Evolutionary conservation across 805 yeast genomes (phyloP).

Genomic region (Saccharomycopsis schoenii): DNA sequence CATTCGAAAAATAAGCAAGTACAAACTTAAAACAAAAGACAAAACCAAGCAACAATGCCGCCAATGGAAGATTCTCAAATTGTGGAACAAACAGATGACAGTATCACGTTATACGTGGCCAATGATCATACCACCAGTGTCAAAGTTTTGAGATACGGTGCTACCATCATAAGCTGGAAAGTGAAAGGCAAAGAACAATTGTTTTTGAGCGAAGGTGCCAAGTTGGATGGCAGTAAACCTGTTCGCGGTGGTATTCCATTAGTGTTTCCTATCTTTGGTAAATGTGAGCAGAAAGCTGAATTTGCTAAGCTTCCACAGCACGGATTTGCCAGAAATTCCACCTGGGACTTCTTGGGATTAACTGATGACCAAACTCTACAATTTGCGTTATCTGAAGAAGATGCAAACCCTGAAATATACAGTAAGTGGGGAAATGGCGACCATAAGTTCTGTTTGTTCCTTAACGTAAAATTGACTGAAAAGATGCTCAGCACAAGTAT

Average conservation of each 20-base stretch:
- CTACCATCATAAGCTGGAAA: constrained; percentile 79
- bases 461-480: constrained; percentile 52
- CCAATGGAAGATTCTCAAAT: background rate
- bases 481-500: constrained; percentile 57
- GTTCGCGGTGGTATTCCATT: constrained; percentile 97
- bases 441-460: constrained; percentile 69
- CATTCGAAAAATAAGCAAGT: background rate
- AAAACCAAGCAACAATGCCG: background rate
- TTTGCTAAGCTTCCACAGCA: constrained; percentile 80
- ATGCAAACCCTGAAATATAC: constrained; percentile 63
- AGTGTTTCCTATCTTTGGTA: constrained; percentile 92
- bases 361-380: constrained; percentile 62
- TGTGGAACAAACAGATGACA: background rate
- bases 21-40: background rate
- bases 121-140: constrained; percentile 39
- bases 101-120: constrained; percentile 17
- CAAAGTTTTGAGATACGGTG: constrained; percentile 77
- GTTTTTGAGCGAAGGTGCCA: constrained; percentile 72
- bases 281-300: constrained; percentile 44
- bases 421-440: constrained; percentile 34
- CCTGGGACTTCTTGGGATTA: constrained; percentile 93
- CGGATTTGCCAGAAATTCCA: constrained; percentile 85
- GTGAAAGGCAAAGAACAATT: constrained; percentile 65
- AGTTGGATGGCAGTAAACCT: constrained; percentile 84
- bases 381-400: constrained; percentile 84